Base-by-base conservation (phyloP, 129 eudicot genomes). In the Artemisia annua region DNA sequence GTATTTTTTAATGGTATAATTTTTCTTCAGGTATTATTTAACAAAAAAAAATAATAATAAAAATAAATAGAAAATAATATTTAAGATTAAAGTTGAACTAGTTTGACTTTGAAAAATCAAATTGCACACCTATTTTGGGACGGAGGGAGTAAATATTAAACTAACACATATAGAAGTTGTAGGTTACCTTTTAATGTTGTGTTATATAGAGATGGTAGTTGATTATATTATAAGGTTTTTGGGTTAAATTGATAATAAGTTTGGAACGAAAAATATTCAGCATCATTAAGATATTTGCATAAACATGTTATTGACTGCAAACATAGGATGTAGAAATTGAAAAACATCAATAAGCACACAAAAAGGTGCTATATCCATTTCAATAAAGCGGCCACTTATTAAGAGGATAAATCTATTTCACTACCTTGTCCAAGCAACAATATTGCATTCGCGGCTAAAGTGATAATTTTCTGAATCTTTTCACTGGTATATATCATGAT, bases 351-450 rank as follows among this genome's bases (percentile, higher is more conserved):
- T 30, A 30, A 30, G 35, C 35, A 30, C 60, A 49, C 52, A 26
- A 4, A 20, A 63, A 3, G 60, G 13, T 71, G 62, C 61, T 12
- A 11, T 59, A 46, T 35, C 20, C 49, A 48, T 11, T n/a, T 17
- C 60, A 63, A 32, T 24, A 59, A 82, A 71, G 70, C 8, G 49
- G 67, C 24, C 11, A 59, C 5, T 35, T 53, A 6, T 39, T 28
- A 69, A 63, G 11, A 48, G 16, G 12, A 66, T 60, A 66, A 55
- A 18, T 35, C 8, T 0, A 7, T 35, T 35, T 1, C 2, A 35
- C 43, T 89, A 92, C 98, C 98, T 89, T 89, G 90, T 68, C 96
- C 96, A 76, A 92, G 98, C 70, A 92, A 57, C 83, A 92, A 73
- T 20, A 87, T 68, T 57, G 90, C 83, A 76, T 89, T 78, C 0